phyloP scores from a whole-genome alignment of 2,329 filamentous ascomycete species.

The Madurella fahalii region DNA sequence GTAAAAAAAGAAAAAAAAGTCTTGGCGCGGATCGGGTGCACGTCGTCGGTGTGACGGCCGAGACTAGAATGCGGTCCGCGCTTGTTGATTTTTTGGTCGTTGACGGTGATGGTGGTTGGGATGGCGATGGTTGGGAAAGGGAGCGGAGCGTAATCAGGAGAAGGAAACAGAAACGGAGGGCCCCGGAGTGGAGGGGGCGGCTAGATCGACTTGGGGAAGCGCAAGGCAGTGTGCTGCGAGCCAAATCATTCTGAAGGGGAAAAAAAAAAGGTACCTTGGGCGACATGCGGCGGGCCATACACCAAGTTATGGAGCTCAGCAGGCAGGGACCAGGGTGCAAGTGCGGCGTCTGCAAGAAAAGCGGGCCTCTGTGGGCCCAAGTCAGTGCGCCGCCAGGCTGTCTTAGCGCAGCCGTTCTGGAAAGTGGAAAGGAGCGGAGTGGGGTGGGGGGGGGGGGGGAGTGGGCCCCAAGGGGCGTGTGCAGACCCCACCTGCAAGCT shows the following conservation, averaged over 20 bases:
- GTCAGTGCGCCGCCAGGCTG: conserved; percentile 16
- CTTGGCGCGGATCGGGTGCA: conserved; percentile 18
- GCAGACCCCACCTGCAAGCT: conserved; percentile 8
- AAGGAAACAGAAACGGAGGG: conserved; percentile 11
- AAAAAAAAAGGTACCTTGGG: conserved; percentile 21
- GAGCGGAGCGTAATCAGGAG: conserved; percentile 4
- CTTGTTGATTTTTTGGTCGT: background rate
- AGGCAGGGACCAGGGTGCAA: conserved; percentile 13
- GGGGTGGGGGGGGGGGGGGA: conserved; percentile 6
- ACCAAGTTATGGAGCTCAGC: conserved; percentile 15
- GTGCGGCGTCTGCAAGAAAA: conserved; percentile 15
- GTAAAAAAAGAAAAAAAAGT: conserved; percentile 5
- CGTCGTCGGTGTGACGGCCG: conserved; percentile 7
- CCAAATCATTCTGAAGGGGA: conserved; percentile 9
- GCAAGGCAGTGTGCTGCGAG: conserved; percentile 18
- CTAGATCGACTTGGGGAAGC: conserved; percentile 17
- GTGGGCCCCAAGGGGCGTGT: no score
- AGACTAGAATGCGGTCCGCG: background rate
- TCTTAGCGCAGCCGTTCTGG: conserved; percentile 19
- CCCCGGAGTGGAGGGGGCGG: conserved; percentile 16
- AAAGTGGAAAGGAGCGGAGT: conserved; percentile 14
- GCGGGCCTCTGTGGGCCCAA: conserved; percentile 10
- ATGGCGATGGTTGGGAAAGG: background rate
- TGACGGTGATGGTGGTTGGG: conserved; percentile 1
- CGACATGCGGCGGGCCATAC: conserved; percentile 16